A percentile compares a stretch with the other conserved stretches of the same genome.
These are phyloP conservation scores for Dothidotthia symphoricarpi DNA, from an alignment of 2,329 filamentous ascomycete species.

Conservation along the genomic window DNA sequence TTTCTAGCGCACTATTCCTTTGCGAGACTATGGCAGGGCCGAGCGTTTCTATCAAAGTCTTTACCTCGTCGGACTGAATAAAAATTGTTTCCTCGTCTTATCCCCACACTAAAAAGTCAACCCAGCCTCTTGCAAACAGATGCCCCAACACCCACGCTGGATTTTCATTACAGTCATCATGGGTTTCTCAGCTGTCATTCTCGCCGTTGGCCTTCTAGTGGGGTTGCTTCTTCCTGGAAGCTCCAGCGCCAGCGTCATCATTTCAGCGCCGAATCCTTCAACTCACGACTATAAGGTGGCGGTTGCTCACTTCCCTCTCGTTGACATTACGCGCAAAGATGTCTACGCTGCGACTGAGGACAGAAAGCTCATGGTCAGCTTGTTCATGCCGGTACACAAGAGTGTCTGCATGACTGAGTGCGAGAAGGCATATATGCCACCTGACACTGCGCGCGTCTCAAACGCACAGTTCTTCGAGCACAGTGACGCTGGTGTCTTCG, in stretches of 20 bases:
- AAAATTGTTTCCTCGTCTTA: too few relatives aligned
- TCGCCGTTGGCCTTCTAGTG: constrained; percentile 1
- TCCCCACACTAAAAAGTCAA: too few relatives aligned
- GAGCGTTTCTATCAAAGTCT: too few relatives aligned
- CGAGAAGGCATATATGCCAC: constrained; percentile 22
- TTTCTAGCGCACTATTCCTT: too few relatives aligned
- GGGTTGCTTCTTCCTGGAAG: constrained; percentile 3
- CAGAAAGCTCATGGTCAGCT: constrained; percentile 18
- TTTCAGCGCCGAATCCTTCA: constrained; percentile 15
- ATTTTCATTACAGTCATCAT: neutral
- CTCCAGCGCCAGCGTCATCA: constrained; percentile 6
- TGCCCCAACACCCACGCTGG: too few relatives aligned
- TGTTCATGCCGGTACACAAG: constrained; percentile 23
- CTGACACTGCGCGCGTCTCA: constrained; percentile 12
- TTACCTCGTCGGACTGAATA: too few relatives aligned
- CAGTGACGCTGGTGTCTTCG: constrained; percentile 18
- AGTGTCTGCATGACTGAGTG: constrained; percentile 12
- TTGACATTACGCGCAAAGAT: constrained; percentile 6
- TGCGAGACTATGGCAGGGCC: too few relatives aligned
- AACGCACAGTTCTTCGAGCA: constrained; percentile 27
- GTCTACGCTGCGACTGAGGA: constrained; percentile 3
- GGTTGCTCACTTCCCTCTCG: constrained; percentile 15
- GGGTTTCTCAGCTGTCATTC: constrained; percentile 1
- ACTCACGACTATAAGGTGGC: constrained; percentile 17
- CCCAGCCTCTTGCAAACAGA: too few relatives aligned